phyloP scores from a whole-genome alignment of 176 grass and related monocot species.

The Coix lacrymajobi region DNA sequence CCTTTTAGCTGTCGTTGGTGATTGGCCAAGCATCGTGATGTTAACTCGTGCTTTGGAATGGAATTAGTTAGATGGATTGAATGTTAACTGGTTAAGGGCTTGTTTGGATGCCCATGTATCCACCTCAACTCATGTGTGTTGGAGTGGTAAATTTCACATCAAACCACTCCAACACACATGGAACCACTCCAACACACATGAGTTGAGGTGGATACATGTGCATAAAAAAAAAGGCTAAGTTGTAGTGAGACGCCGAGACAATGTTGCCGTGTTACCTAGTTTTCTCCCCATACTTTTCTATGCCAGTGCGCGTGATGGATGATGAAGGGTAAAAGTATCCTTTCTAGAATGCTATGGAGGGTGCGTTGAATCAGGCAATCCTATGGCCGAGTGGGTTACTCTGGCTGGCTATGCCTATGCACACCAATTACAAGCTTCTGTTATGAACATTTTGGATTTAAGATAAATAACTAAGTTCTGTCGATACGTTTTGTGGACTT shows the following conservation, averaged over 20 bases:
- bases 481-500: not conserved
- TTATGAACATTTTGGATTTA: not conserved
- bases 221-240: too few species aligned
- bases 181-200: too few species aligned
- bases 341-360: not conserved
- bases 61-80: not conserved
- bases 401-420: not conserved
- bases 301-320: not conserved
- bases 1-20: not conserved
- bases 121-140: too few species aligned
- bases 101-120: too few species aligned
- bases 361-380: not conserved
- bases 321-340: not conserved
- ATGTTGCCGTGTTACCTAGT: not conserved
- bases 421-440: not conserved
- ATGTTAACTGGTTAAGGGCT: not conserved
- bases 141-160: too few species aligned
- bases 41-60: not conserved
- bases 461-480: not conserved
- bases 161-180: too few species aligned
- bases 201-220: too few species aligned
- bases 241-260: not conserved
- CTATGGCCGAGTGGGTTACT: not conserved
- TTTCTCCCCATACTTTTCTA: not conserved
- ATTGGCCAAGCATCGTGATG: not conserved